phyloP scores from a whole-genome alignment of 371 early-diverging fungal genomes.

The Mucor circinelloides region DNA sequence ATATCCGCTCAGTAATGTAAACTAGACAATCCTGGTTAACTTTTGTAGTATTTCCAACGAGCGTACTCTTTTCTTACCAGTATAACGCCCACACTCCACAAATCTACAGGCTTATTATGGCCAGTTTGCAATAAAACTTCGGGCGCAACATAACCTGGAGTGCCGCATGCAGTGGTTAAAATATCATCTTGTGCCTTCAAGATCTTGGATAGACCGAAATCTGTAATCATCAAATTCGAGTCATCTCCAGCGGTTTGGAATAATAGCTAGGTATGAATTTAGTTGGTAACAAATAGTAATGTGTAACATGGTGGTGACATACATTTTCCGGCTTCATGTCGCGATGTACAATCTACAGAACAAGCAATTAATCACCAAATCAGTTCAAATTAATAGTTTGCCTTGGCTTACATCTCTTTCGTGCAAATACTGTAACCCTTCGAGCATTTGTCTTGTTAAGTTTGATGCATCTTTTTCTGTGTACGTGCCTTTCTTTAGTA shows the following conservation, averaged over 20 bases:
- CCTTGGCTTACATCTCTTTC: constrained; percentile 53
- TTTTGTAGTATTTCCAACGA: not conserved
- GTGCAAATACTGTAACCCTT: constrained; percentile 83
- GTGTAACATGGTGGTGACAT: not conserved
- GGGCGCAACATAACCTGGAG: constrained; percentile 90
- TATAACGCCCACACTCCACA: constrained; percentile 94
- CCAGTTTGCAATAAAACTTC: constrained; percentile 78
- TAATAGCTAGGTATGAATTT: constrained; percentile 46
- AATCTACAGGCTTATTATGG: constrained; percentile 73
- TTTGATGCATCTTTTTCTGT: constrained; percentile 76
- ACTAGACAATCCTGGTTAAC: constrained; percentile 27
- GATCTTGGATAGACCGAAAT: constrained; percentile 83
- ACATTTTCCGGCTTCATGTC: constrained; percentile 87
- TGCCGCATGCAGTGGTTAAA: constrained; percentile 82
- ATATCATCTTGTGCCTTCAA: constrained; percentile 67
- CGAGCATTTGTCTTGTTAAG: constrained; percentile 71
- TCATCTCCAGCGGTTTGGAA: constrained; percentile 55
- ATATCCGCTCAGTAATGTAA: constrained; percentile 83
- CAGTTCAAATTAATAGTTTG: not conserved
- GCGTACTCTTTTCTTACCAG: constrained; percentile 34
- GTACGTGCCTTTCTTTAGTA: constrained; percentile 76
- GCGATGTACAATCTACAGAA: constrained; percentile 75
- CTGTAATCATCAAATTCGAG: constrained; percentile 69
- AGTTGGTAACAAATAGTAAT: not conserved
- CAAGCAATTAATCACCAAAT: not conserved